Base-by-base conservation (phyloP, 352 stramenopile species). In the Achlya hypogyna region DNA sequence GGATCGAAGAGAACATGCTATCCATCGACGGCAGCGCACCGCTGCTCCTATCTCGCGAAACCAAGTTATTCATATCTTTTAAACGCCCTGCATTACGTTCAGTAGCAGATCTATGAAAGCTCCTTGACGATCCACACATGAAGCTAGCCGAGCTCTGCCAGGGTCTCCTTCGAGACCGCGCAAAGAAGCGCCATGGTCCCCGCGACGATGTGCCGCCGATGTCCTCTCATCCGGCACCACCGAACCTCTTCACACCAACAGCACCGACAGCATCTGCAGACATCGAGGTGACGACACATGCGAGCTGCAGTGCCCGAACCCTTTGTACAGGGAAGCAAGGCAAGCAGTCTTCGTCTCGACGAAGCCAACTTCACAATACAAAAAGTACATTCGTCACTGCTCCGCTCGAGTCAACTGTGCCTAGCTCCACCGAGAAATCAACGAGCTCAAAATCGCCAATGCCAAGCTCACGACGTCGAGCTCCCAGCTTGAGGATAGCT, bases 401-500 rank as follows among this genome's bases (percentile, higher is more conserved):
- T 10, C 60, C 12, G n/a, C 10, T 14, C 25, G 9, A 22, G 59
- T 28, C 8, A 53, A 23, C 35, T 9, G 14, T 49, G 29, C 27
- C 8, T 64, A 64, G 63, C 73, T 93, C 6, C 81, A 84, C 29
- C 76, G 84, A 14, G 84, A 93, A 63, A 54, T 89, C 23, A 62
- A 66, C 0, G 84, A 91, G 20, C 59, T 89, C 1, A 87, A 87
- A 71, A 74, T 67, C 9, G 63, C 72, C 23, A 87, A 89, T 47
- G 73, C 78, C 23, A 88, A 88, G 56, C 69, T 90, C 4, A 54
- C 70, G 52, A 71, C 90, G 20, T 64, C 80, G 5, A 88, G 89
- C 54, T 86, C 82, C n/a, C 84, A 93, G 51, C 67, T 88, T 3
- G 82, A 90, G 66, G 84, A 93, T 58, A 83, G 90, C 51, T 25